Conservation (phyloP, 2,329 filamentous ascomycete species). For the Akanthomyces uredinophilus region DNA sequence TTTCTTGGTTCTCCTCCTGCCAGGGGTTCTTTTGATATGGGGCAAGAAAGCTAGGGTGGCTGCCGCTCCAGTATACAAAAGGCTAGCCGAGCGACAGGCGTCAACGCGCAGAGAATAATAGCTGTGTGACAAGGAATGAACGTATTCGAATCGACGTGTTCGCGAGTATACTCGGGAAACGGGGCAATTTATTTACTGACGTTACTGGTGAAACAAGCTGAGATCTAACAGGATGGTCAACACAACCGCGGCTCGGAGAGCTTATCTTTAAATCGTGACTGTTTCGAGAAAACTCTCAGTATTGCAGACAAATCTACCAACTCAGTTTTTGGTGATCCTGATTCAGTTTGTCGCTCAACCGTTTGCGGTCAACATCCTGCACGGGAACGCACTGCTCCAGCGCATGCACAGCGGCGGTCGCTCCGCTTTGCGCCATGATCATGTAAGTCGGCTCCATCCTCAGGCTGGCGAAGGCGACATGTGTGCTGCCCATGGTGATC, state of each 20-base stretch:
- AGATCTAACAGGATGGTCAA: no score
- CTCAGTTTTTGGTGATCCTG: neutral
- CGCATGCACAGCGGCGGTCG: neutral
- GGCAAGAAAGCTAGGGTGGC: conserved; percentile 17
- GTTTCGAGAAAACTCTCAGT: no score
- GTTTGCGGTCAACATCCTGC: neutral
- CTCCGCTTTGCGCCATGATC: neutral
- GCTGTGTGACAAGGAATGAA: no score
- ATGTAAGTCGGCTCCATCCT: neutral
- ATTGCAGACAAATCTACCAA: neutral
- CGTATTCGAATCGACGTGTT: no score
- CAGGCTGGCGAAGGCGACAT: neutral
- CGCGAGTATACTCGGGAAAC: no score
- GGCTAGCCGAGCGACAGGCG: neutral
- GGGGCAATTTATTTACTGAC: no score
- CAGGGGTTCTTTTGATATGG: conserved; percentile 20
- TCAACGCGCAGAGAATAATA: neutral
- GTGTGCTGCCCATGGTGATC: neutral
- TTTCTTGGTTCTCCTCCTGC: conserved; percentile 17
- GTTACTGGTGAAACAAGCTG: no score
- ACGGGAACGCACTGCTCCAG: neutral
- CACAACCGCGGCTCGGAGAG: no score
- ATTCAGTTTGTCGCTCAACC: neutral
- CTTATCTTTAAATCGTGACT: no score
- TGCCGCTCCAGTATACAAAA: neutral